Base-by-base conservation (phyloP, 2,329 filamentous ascomycete genomes). In the Lizonia empirigonia region DNA sequence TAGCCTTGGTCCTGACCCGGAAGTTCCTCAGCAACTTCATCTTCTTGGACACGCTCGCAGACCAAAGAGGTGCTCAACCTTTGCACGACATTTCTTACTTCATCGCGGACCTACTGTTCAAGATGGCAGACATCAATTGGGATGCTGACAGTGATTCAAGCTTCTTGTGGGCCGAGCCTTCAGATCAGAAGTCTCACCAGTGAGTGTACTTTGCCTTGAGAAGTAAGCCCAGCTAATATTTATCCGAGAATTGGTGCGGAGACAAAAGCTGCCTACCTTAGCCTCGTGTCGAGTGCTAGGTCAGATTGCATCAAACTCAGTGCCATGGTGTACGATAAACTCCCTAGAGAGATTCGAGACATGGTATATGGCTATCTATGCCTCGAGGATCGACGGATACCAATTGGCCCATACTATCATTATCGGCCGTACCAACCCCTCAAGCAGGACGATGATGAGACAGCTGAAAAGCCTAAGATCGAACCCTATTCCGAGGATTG, bases 331-430 rank as follows among this genome's bases (percentile, higher is more conserved):
- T 50, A 58, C 30, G 18, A 40, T 7, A 63, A 48, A 30, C 53
- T 68, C 5, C 64, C 65, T 5, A 29, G 15, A 2, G 61, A 65
- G 27, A 29, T 68, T 8, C 59, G 58, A 16, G 53, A 64, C 12
- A 13, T 60, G 19, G 37, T 68, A 4, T 68, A 68, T 30, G 50
- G 49, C 26, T 58, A 56, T 29, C 45, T 68, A 7, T 64, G 60
- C 41, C 34, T 65, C 19, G 61, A 64, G 16, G 62, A 65, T 7
- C 57, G 50, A 16, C 50, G 49, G 1, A 62, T 68, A 19, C 58
- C 55, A 9, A 47, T 63, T 26, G 63, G 65, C 2, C 60, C 62
- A 12, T 61, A 62, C 20, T 59, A 60, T 40, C 65, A 68, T 30
- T 62, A 60, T 16, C 56, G 59, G 2, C 41, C 29, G n/a, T 67